Conservation (phyloP, 192 early-diverging fungal genomes). For the Backusella luteola region DNA sequence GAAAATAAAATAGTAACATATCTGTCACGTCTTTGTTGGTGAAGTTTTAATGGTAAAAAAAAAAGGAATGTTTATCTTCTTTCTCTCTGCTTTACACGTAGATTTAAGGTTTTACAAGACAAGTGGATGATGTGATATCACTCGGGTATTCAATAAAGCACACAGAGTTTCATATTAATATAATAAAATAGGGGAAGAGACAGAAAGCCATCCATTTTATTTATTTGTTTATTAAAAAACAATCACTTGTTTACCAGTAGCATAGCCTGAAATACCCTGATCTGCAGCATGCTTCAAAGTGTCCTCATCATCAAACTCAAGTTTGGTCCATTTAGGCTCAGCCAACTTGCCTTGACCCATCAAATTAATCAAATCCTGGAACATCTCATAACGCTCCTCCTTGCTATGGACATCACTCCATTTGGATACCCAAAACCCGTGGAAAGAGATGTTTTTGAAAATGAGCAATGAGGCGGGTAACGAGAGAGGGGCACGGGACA, state of each 20-base stretch:
- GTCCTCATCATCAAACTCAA: slow-evolving; percentile 36
- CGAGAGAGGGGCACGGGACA: slow-evolving; percentile 83
- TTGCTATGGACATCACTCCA: slow-evolving; percentile 65
- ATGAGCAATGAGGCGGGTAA: slow-evolving; percentile 82
- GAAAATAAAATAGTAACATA: not conserved
- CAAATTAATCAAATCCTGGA: slow-evolving; percentile 53
- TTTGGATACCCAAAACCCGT: slow-evolving; percentile 93
- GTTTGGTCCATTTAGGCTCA: slow-evolving; percentile 38
- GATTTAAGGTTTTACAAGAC: not conserved
- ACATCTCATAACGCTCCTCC: slow-evolving; percentile 50
- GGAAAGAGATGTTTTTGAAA: slow-evolving; percentile 74
- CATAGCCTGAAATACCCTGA: slow-evolving; percentile 34
- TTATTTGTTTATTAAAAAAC: slow-evolving; percentile 26
- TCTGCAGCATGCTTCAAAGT: slow-evolving; percentile 28
- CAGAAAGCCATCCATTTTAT: not conserved
- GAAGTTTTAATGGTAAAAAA: not conserved
- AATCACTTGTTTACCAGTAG: slow-evolving; percentile 47
- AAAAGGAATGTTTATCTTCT: not conserved
- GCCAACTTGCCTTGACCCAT: slow-evolving; percentile 47
- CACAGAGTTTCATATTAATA: not conserved
- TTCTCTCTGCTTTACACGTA: not conserved
- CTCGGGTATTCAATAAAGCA: not conserved
- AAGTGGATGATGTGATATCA: not conserved
- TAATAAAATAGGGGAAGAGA: not conserved
- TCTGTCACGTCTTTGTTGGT: not conserved